A percentile compares a stretch with the other conserved stretches of the same genome.
These are phyloP conservation scores for Globisporangium carolinianum DNA, from an alignment of 352 stramenopile genomes.

Conservation along the genomic window DNA sequence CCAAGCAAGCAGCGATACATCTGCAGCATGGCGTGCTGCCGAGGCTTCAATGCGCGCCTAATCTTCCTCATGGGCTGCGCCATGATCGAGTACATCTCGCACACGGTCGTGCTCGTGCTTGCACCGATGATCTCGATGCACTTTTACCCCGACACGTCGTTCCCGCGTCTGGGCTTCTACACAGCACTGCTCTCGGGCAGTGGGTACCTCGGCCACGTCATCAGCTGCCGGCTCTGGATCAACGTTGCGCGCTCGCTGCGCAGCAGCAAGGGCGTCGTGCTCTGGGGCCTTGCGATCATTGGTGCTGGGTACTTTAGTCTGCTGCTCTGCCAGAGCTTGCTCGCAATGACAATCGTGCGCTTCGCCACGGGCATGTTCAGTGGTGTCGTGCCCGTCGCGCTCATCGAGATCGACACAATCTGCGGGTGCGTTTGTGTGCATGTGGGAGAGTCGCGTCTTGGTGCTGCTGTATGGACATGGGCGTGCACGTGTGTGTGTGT, in stretches of 20 bases:
- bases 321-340: constrained; percentile 65
- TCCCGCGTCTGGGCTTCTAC: constrained; percentile 69
- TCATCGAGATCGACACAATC: constrained; percentile 82
- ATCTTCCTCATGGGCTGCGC: constrained; percentile 75
- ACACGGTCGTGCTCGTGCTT: constrained; percentile 63
- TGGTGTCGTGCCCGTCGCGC: constrained; percentile 58
- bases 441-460: neutral
- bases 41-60: constrained; percentile 62
- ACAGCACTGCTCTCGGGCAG: constrained; percentile 60
- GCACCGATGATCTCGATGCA: constrained; percentile 69
- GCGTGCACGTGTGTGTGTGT: neutral
- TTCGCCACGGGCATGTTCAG: constrained; percentile 74
- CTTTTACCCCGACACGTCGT: constrained; percentile 71
- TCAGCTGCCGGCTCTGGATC: constrained; percentile 78
- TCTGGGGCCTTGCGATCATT: constrained; percentile 70
- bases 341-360: constrained; percentile 71
- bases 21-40: constrained; percentile 37
- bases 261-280: constrained; percentile 73
- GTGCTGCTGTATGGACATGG: neutral
- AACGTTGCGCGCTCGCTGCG: constrained; percentile 65
- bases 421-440: constrained; percentile 32
- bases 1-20: neutral
- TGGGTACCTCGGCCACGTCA: constrained; percentile 56
- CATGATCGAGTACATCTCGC: constrained; percentile 72
- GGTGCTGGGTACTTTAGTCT: constrained; percentile 66